A percentile compares a stretch with the other conserved stretches of the same genome.
Conservation (phyloP, 192 early-diverging fungal species). For the Oehlia diaphana region DNA sequence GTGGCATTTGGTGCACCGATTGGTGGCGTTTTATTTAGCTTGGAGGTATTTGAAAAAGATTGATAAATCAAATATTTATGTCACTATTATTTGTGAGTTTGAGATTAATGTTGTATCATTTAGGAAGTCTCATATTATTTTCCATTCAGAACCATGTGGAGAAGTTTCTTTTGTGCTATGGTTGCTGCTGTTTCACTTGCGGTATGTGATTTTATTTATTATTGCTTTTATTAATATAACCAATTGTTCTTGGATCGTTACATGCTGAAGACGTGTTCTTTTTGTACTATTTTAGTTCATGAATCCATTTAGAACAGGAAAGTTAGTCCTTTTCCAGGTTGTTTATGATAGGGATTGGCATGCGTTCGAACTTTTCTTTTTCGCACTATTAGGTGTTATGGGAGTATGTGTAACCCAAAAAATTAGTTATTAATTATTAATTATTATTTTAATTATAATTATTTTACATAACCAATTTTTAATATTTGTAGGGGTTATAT, state of each 20-base stretch:
- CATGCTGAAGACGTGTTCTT: background rate
- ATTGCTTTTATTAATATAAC: background rate
- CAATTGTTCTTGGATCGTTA: background rate
- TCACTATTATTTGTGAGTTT: too few relatives aligned
- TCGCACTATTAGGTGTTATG: constrained; percentile 78
- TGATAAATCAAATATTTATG: constrained; percentile 27
- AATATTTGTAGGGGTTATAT: constrained; percentile 66
- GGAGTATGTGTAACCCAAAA: constrained; percentile 51
- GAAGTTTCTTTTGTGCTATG: constrained; percentile 92
- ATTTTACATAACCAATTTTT: background rate
- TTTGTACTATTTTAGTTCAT: constrained; percentile 56
- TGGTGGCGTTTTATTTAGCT: constrained; percentile 90
- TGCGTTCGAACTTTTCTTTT: constrained; percentile 88
- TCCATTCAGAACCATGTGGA: constrained; percentile 92
- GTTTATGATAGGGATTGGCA: constrained; percentile 89
- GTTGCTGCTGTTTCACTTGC: constrained; percentile 85
- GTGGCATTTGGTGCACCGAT: constrained; percentile 97
- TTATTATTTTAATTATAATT: background rate
- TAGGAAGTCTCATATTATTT: constrained; percentile 88
- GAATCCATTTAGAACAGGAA: constrained; percentile 81
- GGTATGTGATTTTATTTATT: constrained; percentile 34
- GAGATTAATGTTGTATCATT: background rate
- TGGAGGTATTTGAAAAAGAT: constrained; percentile 62
- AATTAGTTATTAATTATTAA: too few relatives aligned
- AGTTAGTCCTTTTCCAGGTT: constrained; percentile 86